Base-by-base conservation (phyloP, 2,329 filamentous ascomycete species). In the Beauveria varroae region DNA sequence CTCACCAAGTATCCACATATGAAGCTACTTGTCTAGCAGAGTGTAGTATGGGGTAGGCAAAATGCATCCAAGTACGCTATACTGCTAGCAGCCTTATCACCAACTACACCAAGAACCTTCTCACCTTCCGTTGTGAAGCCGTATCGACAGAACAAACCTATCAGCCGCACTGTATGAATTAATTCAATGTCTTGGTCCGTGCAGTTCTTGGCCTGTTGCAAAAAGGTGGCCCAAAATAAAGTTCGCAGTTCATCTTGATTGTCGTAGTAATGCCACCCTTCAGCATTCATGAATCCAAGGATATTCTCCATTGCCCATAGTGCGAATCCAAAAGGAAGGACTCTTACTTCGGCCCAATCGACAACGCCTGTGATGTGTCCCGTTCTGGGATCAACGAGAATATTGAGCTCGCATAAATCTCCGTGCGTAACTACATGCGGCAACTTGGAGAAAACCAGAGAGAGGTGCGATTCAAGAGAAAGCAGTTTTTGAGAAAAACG, bases 391-490 rank as follows among this genome's bases (percentile, higher is more conserved):
- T 72, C 65, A 6, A 69, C 56, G 16, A 71, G 67, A 30, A 72
- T 64, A 55, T 73, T 72, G 51, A 68, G 66, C 63, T 69, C 68
- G 52, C 57, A 65, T 6, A 73, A 64, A 57, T 73, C 69, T 30
- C 63, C 64, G 55, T 71, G 67, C 14, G 58, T 69, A 28, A 70
- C 47, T 18, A 65, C 65, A 22, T 66, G 57, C 3, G 67, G 67
- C 37, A 61, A 51, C 30, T 57, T 26, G 6, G 43, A 56, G 43
- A 68, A 64, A 16, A 69, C 63, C 22, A 55, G 44, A 28, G 62
- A 43, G 24, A 67, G 62, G 7, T 46, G 30, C 9, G 55, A 28
- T 24, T 46, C n/a, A 47, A 62, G 49, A 14, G 58, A 24, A 50
- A 26, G 44, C n/a, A 61, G 41, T 16, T 22, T 52, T 26, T 57